These are phyloP conservation scores for Orobanche coerulescens DNA, from an alignment of 257 asterid species.

Conservation along the genomic window DNA sequence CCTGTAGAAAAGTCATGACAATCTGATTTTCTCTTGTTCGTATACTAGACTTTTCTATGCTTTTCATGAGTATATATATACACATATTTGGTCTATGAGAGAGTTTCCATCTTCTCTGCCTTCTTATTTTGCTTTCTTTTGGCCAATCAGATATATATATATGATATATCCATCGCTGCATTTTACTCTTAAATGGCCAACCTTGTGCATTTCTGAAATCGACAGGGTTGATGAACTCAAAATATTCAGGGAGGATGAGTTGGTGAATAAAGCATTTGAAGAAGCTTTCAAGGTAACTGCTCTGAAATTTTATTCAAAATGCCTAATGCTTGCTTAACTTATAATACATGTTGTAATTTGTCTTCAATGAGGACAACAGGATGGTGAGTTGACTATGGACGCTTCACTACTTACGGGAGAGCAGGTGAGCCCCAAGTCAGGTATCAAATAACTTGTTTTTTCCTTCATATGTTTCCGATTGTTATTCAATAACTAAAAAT, in stretches of 20 bases:
- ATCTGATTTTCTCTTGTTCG: not conserved
- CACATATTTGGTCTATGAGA: not conserved
- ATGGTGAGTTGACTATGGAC: conserved; percentile 30
- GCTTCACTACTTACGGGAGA: conserved; percentile 30
- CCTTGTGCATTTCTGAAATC: conserved; percentile 17
- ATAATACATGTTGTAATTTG: not conserved
- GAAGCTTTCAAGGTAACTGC: conserved; percentile 71
- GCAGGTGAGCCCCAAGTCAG: conserved; percentile 39
- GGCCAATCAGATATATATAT: not conserved
- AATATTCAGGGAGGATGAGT: conserved; percentile 66
- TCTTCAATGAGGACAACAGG: conserved; percentile 29
- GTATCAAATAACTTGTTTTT: conserved; percentile 8
- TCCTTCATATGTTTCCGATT: not conserved
- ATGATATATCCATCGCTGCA: not conserved
- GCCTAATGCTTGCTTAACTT: conserved; percentile 15
- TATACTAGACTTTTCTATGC: not conserved
- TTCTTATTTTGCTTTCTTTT: conserved; percentile 6
- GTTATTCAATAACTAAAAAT: not conserved
- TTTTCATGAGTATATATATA: not conserved
- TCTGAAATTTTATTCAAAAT: not conserved
- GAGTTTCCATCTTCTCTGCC: not conserved
- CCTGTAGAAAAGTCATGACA: too few relatives aligned
- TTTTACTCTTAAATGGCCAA: conserved; percentile 2
- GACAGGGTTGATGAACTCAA: conserved; percentile 78
- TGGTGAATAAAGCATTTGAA: conserved; percentile 64